These are phyloP conservation scores for Huntiella decipiens DNA, from an alignment of 2,329 filamentous ascomycete genomes.

Conservation along the genomic window DNA sequence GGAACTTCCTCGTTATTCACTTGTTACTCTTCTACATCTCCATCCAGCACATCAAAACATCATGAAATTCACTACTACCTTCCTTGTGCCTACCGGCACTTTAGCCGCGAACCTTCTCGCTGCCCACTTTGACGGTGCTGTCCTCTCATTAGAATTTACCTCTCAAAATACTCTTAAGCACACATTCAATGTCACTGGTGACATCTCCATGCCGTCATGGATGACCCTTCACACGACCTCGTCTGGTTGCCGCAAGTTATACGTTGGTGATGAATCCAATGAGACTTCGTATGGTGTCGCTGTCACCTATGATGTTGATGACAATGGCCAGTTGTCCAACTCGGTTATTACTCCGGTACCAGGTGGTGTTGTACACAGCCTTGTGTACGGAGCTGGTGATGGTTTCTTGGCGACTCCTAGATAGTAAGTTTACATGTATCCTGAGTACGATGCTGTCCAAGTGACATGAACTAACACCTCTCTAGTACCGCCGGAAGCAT, in stretches of 20 bases:
- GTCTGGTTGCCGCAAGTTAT: constrained; percentile 10
- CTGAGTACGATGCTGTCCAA: background rate
- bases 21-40: background rate
- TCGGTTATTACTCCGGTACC: constrained; percentile 15
- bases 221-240: constrained; percentile 10
- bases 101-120: constrained; percentile 12
- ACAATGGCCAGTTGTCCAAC: constrained; percentile 17
- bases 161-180: constrained; percentile 7
- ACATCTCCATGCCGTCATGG: constrained; percentile 13
- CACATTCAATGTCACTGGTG: constrained; percentile 11
- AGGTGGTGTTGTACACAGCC: constrained; percentile 23
- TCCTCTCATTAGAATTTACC: constrained; percentile 12
- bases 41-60: background rate
- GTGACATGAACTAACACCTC: background rate
- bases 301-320: constrained; percentile 15
- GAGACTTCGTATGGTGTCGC: constrained; percentile 17
- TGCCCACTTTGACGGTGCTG: constrained; percentile 13
- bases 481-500: constrained; percentile 23
- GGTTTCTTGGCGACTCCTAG: constrained; percentile 25
- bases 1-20: background rate
- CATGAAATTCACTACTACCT: constrained; percentile 7
- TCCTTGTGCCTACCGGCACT: constrained; percentile 9
- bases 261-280: constrained; percentile 16
- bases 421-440: constrained; percentile 20
- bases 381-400: constrained; percentile 19